Conservation (phyloP, 148 eudicot genomes). For the Rhododendron simsii region DNA sequence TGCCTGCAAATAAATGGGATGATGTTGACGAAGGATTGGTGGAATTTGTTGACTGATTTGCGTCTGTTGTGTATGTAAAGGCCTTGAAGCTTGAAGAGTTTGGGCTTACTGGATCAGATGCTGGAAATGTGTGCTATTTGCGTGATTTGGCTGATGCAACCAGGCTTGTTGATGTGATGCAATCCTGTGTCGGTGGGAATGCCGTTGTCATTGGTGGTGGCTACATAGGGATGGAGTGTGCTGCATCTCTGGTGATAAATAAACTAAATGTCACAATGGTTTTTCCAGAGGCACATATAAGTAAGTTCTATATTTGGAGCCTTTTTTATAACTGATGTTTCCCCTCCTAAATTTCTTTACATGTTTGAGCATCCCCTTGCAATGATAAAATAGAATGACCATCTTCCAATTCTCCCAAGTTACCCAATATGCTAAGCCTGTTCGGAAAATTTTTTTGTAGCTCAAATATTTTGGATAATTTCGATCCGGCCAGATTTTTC, state of each 20-base stretch:
- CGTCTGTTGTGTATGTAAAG: conserved; percentile 30
- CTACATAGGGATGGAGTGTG: conserved; percentile 98
- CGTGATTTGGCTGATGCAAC: conserved; percentile 88
- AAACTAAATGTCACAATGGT: conserved; percentile 96
- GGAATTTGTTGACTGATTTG: conserved; percentile 12
- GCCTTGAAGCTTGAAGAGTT: conserved; percentile 99
- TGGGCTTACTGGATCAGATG: conserved; percentile 83
- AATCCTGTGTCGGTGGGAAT: conserved; percentile 67
- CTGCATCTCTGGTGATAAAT: conserved; percentile 94
- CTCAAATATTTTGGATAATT: not conserved
- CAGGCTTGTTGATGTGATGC: conserved; percentile 67
- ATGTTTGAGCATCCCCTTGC: not conserved
- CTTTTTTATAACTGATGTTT: not conserved
- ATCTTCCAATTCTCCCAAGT: not conserved
- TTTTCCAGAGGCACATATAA: conserved; percentile 90
- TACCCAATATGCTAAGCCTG: not conserved
- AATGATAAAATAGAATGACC: not conserved
- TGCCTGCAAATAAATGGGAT: not conserved
- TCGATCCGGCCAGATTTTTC: not conserved
- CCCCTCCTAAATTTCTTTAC: not conserved
- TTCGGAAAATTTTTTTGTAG: not conserved
- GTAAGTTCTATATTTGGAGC: conserved; percentile 39
- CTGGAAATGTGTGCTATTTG: conserved; percentile 86
- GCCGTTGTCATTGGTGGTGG: conserved; percentile 99
- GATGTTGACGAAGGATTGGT: not conserved